A percentile compares a stretch with the other conserved stretches of the same genome.
Conservation (phyloP, 495 filamentous ascomycete species). For the Neurospora sp. region DNA sequence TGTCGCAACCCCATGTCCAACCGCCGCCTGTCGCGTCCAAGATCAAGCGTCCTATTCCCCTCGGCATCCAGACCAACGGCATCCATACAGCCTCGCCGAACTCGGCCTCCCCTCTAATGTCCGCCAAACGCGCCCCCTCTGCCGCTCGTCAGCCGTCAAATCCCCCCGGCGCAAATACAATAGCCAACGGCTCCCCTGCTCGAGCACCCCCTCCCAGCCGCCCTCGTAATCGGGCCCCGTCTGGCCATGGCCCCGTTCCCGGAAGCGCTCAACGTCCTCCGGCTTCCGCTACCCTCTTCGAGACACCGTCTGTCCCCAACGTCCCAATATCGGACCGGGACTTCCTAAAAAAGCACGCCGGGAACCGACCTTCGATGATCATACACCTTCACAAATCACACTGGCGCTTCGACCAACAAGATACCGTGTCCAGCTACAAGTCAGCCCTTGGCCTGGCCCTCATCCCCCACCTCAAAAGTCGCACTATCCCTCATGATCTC, state of each 20-base stretch:
- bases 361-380: constrained; percentile 66
- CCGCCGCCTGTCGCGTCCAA: constrained; percentile 46
- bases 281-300: neutral
- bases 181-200: constrained; percentile 24
- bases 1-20: constrained; percentile 24
- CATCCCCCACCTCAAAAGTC: constrained; percentile 53
- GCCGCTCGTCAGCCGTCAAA: constrained; percentile 25
- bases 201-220: constrained; percentile 28
- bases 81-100: constrained; percentile 46
- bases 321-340: constrained; percentile 56
- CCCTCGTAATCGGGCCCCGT: constrained; percentile 37
- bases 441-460: constrained; percentile 75
- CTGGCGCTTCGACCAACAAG: constrained; percentile 90
- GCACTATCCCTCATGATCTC: constrained; percentile 44
- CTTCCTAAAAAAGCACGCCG: constrained; percentile 74
- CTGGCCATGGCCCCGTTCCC: constrained; percentile 32
- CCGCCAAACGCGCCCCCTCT: constrained; percentile 50
- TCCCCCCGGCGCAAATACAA: constrained; percentile 35
- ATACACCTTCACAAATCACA: constrained; percentile 76
- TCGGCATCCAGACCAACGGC: constrained; percentile 59
- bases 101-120: constrained; percentile 56
- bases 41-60: constrained; percentile 63
- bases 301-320: neutral
- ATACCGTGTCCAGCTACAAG: constrained; percentile 81
- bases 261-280: constrained; percentile 8